Evolutionary conservation across 2,329 filamentous ascomycete species (phyloP).

Genomic region (Xylogone sp.): DNA sequence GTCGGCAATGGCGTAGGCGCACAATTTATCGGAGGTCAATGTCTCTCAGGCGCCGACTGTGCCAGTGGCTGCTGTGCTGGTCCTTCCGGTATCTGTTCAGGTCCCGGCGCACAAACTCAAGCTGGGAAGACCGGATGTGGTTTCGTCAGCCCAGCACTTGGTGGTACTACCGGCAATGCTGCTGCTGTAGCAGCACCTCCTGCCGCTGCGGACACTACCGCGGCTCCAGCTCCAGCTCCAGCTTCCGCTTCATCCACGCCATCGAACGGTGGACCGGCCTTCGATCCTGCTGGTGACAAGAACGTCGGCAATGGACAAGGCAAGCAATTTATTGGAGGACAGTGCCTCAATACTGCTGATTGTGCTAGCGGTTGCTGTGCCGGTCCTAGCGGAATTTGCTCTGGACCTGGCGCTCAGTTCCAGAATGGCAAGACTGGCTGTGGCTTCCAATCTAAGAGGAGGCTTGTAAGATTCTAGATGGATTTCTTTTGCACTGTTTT

Average conservation of each 20-base stretch:
- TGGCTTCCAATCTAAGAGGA: constrained; percentile 1
- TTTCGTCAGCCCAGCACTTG: constrained; percentile 13
- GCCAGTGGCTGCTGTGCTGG: constrained; percentile 16
- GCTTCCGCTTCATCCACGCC: neutral
- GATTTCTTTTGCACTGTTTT: neutral
- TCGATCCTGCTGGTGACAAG: neutral
- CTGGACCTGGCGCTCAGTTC: neutral
- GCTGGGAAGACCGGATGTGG: constrained; percentile 33
- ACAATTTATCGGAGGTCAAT: constrained; percentile 20
- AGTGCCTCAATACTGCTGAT: neutral
- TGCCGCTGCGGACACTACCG: constrained; percentile 1
- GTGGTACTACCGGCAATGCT: constrained; percentile 6
- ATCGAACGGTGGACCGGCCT: constrained; percentile 7
- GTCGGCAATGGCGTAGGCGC: constrained; percentile 15
- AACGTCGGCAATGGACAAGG: constrained; percentile 1
- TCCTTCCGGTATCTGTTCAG: constrained; percentile 28
- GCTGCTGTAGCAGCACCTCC: constrained; percentile 17
- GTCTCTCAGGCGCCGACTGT: constrained; percentile 16
- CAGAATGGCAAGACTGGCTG: neutral
- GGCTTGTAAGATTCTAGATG: neutral
- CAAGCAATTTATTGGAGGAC: neutral
- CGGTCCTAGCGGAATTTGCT: neutral
- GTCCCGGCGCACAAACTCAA: constrained; percentile 26
- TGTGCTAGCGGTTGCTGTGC: constrained; percentile 3
- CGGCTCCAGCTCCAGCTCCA: neutral